These are phyloP conservation scores for Fusarium sp. DNA, from an alignment of 2,329 filamentous ascomycete species.

Conservation along the genomic window DNA sequence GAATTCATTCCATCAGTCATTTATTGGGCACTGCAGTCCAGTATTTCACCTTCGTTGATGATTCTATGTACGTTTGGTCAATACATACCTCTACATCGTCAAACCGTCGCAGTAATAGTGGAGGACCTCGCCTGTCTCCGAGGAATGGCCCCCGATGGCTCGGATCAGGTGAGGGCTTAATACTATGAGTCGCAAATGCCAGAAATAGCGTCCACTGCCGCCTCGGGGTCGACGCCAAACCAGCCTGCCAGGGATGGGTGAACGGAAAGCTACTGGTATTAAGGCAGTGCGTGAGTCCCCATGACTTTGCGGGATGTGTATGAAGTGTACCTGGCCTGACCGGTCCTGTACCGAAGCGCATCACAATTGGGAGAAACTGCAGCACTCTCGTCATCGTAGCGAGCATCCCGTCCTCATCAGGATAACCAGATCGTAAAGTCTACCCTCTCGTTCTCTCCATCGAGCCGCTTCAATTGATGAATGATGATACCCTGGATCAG, in stretches of 20 bases:
- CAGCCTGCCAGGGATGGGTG: constrained; percentile 12
- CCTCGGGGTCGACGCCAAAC: constrained; percentile 32
- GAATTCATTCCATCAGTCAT: not conserved
- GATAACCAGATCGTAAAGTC: constrained; percentile 25
- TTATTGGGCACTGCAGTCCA: not conserved
- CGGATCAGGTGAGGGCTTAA: constrained; percentile 34
- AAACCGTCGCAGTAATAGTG: constrained; percentile 17
- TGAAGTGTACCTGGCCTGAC: not conserved
- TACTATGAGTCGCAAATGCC: constrained; percentile 28
- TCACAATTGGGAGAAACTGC: not conserved
- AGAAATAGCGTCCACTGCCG: constrained; percentile 42
- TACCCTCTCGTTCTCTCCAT: constrained; percentile 24
- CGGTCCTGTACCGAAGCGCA: not conserved
- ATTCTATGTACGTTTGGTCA: not conserved
- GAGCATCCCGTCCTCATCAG: constrained; percentile 13
- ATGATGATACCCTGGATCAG: constrained; percentile 22
- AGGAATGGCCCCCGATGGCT: constrained; percentile 30
- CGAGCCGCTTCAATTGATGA: constrained; percentile 17
- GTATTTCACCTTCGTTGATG: not conserved
- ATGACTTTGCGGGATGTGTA: not conserved
- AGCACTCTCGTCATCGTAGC: constrained; percentile 9
- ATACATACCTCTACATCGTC: not conserved
- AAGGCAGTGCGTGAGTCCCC: constrained; percentile 6
- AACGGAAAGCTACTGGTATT: constrained; percentile 1
- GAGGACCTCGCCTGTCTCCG: constrained; percentile 33